These are phyloP conservation scores for Agroathelia rolfsii DNA, from an alignment of 1,284 basidiomycete species.

Conservation along the genomic window DNA sequence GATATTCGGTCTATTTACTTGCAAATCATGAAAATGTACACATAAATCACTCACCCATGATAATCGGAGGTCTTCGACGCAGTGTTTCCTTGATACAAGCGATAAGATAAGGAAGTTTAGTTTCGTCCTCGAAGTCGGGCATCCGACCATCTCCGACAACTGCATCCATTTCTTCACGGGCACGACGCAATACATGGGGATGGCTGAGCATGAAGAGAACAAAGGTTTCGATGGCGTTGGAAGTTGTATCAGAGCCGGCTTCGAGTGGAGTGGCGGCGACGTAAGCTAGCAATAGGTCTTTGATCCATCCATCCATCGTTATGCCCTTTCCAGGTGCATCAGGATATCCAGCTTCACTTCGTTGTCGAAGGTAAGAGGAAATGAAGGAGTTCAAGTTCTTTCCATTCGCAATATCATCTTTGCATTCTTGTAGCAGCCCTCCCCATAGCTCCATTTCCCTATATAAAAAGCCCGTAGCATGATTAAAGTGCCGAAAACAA, in stretches of 20 bases:
- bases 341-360: conserved; percentile 16
- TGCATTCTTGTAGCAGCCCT: conserved; percentile 14
- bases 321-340: conserved; percentile 18
- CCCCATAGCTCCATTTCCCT: conserved; percentile 22
- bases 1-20: neutral
- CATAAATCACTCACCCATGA: conserved; percentile 14
- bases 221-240: conserved; percentile 17
- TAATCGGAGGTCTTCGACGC: conserved; percentile 15
- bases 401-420: conserved; percentile 9
- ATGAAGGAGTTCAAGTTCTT: conserved; percentile 12
- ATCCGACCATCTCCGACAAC: conserved; percentile 19
- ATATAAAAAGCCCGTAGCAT: too few species aligned
- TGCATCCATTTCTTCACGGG: conserved; percentile 17
- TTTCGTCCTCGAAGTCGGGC: conserved; percentile 21
- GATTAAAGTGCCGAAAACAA: neutral
- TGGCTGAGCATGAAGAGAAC: conserved; percentile 17
- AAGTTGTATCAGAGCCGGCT: conserved; percentile 19
- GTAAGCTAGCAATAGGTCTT: conserved; percentile 21
- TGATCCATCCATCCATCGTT: conserved; percentile 19
- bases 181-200: conserved; percentile 14
- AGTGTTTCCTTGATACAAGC: conserved; percentile 24
- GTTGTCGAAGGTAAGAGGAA: conserved; percentile 16
- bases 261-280: conserved; percentile 16
- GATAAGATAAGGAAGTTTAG: conserved; percentile 17
- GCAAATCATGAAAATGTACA: neutral